Evolutionary conservation across 1,284 basidiomycete species (phyloP).

Genomic region (Fomitopsis palustris): DNA sequence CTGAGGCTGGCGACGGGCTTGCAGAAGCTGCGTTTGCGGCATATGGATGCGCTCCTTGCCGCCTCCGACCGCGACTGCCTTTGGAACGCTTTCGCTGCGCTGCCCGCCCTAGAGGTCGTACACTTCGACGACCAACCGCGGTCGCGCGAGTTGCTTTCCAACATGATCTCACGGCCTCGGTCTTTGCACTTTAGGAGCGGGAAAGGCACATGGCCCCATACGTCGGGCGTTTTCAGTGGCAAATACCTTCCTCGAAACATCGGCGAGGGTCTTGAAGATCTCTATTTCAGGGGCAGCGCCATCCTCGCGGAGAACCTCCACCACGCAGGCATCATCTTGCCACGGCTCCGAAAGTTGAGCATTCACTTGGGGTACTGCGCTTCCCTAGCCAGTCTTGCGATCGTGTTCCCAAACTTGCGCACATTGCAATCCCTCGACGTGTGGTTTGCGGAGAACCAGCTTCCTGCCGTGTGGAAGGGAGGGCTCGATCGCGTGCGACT

Average conservation of each 20-base stretch:
- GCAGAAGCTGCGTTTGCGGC: neutral
- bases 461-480: neutral
- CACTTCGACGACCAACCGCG: neutral
- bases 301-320: neutral
- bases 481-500: neutral
- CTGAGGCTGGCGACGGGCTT: neutral
- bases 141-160: neutral
- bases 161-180: neutral
- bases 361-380: neutral
- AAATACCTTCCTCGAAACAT: neutral
- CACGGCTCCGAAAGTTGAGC: neutral
- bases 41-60: neutral
- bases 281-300: neutral
- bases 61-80: neutral
- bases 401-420: neutral
- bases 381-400: neutral
- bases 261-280: neutral
- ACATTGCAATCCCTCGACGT: neutral
- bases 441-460: neutral
- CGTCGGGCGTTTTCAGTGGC: neutral
- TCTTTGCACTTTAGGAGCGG: neutral
- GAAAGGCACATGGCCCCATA: no score
- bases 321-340: neutral
- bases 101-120: constrained; percentile 1
- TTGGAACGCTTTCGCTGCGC: neutral